phyloP scores from a whole-genome alignment of 2,329 filamentous ascomycete genomes.

The Aquanectria penicillioides region DNA sequence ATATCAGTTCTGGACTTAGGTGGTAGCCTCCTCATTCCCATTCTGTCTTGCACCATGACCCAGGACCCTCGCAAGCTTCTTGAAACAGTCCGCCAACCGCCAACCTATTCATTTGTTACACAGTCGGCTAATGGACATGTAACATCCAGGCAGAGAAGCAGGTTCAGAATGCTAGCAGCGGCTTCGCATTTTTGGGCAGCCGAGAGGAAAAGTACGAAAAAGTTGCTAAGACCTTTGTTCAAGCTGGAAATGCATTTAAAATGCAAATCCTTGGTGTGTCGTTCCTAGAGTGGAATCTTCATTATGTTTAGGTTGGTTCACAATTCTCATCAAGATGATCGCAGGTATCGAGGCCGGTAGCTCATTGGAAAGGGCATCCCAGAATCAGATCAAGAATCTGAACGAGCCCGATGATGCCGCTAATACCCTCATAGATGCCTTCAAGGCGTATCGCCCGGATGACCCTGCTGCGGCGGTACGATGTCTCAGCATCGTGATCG shows the following conservation, averaged over 20 bases:
- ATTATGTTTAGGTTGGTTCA: neutral
- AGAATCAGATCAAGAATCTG: slow-evolving; percentile 80
- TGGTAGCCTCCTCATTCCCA: too few relatives aligned
- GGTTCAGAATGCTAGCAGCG: slow-evolving; percentile 75
- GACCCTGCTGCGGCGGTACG: slow-evolving; percentile 84
- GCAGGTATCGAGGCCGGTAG: slow-evolving; percentile 85
- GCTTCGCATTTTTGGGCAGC: slow-evolving; percentile 91
- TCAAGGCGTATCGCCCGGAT: slow-evolving; percentile 91
- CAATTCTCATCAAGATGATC: neutral
- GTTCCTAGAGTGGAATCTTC: neutral
- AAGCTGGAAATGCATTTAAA: slow-evolving; percentile 92
- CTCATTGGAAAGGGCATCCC: slow-evolving; percentile 87
- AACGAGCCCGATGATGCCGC: slow-evolving; percentile 94
- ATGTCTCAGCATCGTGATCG: slow-evolving; percentile 81
- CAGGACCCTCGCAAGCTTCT: too few relatives aligned
- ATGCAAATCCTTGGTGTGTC: slow-evolving; percentile 82
- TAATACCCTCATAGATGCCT: slow-evolving; percentile 88
- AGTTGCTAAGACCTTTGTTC: slow-evolving; percentile 86
- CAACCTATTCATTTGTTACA: too few relatives aligned
- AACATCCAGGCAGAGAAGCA: slow-evolving; percentile 95
- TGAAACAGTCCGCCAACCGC: too few relatives aligned
- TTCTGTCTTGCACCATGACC: too few relatives aligned
- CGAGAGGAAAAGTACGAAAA: slow-evolving; percentile 88
- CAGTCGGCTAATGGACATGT: too few relatives aligned
- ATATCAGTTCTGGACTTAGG: too few relatives aligned